Base-by-base conservation (phyloP, 257 asterid genomes). In the Anisodus acutangulus region DNA sequence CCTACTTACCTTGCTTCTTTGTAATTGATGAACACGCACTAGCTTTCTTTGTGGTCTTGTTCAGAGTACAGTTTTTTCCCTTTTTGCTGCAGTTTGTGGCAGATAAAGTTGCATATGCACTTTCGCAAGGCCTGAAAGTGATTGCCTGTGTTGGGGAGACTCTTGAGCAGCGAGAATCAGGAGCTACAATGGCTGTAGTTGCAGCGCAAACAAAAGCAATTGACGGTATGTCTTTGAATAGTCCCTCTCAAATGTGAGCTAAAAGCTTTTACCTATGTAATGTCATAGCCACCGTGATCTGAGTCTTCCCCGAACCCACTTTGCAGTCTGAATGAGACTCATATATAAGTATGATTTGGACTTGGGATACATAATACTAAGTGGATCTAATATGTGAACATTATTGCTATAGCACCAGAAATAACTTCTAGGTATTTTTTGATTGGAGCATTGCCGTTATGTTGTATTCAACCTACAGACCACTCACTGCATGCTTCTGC, bases 131-230 rank as follows among this genome's bases (percentile, higher is more conserved):
- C 84, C 63, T 95, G 90, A 97, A 97, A 89, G 99, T 97, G 41
- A 97, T 95, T 85, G 99, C 98, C 41, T 97, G 99, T 84, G 92
- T 97, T 88, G 99, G 99, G 31, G 99, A 97, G 94, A 92, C 99
- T 80, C 99, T 97, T 88, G 98, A 93, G 87, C 97, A 97, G 87
- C 90, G 99, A 68, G 98, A 97, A 88, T 88, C 98, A 9, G 98
- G 98, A 88, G 87, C 98, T n/a, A 95, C 98, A 13, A 3, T 97
- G 90, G 93, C 78, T 41, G 97, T 97, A 26, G 98, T 97, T 84
- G 94, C 99, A 80, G 95, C 98, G 2, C 99, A 97, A 83, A 93
- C 99, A 15, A 95, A 93, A 91, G 98, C 97, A 60, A 93, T 97
- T 86, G 97, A 98, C 90, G 99, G 99, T 94, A 88, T 60, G 64